Conservation (phyloP, 1,139 yeast genomes). For the Petasospora rhodanensis region DNA sequence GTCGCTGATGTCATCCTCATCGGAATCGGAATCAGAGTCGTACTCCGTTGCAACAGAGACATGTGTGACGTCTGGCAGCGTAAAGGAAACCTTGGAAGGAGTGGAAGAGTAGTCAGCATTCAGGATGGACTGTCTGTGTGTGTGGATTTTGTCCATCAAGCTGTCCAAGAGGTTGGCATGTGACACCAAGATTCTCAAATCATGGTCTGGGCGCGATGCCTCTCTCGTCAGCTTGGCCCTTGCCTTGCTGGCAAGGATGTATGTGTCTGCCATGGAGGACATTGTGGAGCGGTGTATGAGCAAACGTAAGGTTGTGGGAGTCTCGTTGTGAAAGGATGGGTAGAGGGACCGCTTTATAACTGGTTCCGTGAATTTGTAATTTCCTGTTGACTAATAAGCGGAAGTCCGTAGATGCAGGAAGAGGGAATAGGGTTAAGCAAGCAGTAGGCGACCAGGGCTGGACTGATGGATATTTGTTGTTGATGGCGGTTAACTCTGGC, state of each 20-base stretch:
- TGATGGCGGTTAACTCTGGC: too few species aligned
- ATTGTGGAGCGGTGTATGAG: constrained; percentile 8
- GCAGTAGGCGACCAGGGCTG: too few species aligned
- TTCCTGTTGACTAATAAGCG: too few species aligned
- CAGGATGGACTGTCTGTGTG: constrained; percentile 13
- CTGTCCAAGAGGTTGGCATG: constrained; percentile 76
- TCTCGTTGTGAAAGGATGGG: too few species aligned
- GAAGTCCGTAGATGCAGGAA: too few species aligned
- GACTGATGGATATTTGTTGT: too few species aligned
- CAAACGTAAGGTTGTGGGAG: too few species aligned
- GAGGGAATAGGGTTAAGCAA: too few species aligned
- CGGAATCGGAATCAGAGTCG: constrained; percentile 17
- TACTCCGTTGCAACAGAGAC: constrained; percentile 20
- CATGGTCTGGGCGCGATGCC: constrained; percentile 57
- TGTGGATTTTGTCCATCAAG: constrained; percentile 45
- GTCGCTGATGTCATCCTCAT: constrained; percentile 12
- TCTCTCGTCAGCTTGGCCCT: constrained; percentile 63
- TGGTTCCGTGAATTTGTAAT: constrained; percentile 1
- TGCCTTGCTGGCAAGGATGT: constrained; percentile 64
- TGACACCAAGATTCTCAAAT: constrained; percentile 58
- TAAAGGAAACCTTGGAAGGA: constrained; percentile 7
- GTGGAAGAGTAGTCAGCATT: constrained; percentile 10
- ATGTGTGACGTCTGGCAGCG: constrained; percentile 11
- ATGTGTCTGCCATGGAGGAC: constrained; percentile 33
- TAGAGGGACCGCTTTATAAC: too few species aligned